phyloP scores from a whole-genome alignment of 1,139 yeast species.

The Saccharomyces hybrid region DNA sequence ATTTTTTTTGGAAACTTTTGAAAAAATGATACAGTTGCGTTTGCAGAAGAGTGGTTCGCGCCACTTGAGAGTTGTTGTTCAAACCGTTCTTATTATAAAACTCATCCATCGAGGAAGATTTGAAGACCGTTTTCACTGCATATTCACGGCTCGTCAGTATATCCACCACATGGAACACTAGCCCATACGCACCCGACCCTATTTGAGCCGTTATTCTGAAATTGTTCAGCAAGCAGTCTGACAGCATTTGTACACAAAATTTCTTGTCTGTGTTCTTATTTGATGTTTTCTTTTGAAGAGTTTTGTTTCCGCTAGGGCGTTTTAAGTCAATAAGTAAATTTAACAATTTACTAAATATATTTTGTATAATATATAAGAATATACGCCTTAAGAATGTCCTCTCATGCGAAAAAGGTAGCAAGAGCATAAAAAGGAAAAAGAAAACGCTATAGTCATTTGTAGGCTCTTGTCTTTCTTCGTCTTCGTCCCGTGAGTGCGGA shows the following conservation, averaged over 20 bases:
- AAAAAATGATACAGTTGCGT: constrained; percentile 25
- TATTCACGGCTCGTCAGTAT: constrained; percentile 40
- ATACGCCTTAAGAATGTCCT: neutral
- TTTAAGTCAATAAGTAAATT: neutral
- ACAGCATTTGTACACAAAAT: constrained; percentile 16
- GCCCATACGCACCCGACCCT: constrained; percentile 89
- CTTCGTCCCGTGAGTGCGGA: neutral
- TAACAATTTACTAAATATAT: neutral
- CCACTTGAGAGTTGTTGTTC: constrained; percentile 21
- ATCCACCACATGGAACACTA: constrained; percentile 67
- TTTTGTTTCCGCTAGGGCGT: neutral
- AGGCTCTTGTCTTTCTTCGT: neutral
- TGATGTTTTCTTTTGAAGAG: neutral
- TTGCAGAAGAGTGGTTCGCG: constrained; percentile 24
- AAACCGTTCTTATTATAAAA: constrained; percentile 16
- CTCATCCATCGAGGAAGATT: constrained; percentile 23
- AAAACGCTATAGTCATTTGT: neutral
- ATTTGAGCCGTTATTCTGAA: constrained; percentile 31
- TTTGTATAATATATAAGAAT: neutral
- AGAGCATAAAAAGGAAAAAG: neutral
- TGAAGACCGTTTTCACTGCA: constrained; percentile 71
- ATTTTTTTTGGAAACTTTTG: constrained; percentile 21
- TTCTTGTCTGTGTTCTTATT: neutral
- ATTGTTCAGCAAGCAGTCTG: constrained; percentile 27
- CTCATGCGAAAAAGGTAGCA: neutral